These are phyloP conservation scores for Pichia sorboxylosa DNA, from an alignment of 1,139 yeast species.

Conservation along the genomic window DNA sequence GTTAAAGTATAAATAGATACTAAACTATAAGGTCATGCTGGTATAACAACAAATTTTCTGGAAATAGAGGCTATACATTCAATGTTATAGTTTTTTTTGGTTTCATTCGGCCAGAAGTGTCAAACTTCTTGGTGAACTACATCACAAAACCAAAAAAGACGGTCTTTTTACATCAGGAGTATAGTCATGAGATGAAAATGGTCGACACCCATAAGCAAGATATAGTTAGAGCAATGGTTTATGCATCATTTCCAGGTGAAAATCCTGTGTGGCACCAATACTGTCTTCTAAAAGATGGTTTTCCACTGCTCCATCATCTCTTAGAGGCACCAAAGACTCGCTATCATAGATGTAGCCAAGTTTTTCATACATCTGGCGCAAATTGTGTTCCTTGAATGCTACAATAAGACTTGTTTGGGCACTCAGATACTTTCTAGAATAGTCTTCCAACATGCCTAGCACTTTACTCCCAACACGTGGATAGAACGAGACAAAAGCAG, in stretches of 20 bases:
- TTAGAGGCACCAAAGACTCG: slow-evolving; percentile 18
- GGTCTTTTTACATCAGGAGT: too few species aligned
- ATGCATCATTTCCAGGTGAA: slow-evolving; percentile 15
- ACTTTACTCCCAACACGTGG: slow-evolving; percentile 32
- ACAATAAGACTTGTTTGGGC: slow-evolving; percentile 25
- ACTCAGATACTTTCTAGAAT: slow-evolving; percentile 8
- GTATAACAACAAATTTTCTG: too few species aligned
- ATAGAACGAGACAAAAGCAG: slow-evolving; percentile 42
- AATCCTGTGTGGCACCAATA: slow-evolving; percentile 20
- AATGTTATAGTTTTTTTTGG: too few species aligned
- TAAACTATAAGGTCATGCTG: too few species aligned
- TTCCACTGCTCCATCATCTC: slow-evolving; percentile 15
- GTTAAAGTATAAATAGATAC: too few species aligned
- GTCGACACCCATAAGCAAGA: too few species aligned
- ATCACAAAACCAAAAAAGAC: too few species aligned
- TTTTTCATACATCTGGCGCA: slow-evolving; percentile 34
- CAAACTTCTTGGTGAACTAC: not conserved
- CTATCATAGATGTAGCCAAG: slow-evolving; percentile 30
- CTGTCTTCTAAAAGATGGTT: slow-evolving; percentile 27
- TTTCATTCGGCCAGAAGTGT: too few species aligned
- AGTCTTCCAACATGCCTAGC: slow-evolving; percentile 12
- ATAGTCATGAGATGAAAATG: too few species aligned
- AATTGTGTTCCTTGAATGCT: slow-evolving; percentile 40
- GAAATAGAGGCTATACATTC: too few species aligned
- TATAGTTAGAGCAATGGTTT: not conserved